These are phyloP conservation scores for Orbilia oligospora DNA, from an alignment of 2,329 filamentous ascomycete species.

Conservation along the genomic window DNA sequence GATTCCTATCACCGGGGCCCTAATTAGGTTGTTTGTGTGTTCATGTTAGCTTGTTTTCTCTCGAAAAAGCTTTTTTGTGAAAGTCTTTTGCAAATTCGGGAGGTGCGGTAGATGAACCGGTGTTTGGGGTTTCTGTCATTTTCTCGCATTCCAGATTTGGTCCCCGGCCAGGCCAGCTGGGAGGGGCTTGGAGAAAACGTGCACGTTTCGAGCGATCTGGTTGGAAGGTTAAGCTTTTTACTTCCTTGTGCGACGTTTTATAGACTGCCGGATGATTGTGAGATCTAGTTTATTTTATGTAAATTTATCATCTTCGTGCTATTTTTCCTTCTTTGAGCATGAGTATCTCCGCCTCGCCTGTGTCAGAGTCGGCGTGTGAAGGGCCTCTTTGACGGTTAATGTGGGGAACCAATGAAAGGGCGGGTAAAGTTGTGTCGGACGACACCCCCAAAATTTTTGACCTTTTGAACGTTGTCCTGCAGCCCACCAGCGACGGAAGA, in stretches of 20 bases:
- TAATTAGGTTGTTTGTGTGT: slow-evolving; percentile 1
- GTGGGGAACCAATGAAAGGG: slow-evolving; percentile 20
- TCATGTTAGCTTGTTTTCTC: neutral
- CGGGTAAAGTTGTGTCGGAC: slow-evolving; percentile 17
- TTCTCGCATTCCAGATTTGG: slow-evolving; percentile 8
- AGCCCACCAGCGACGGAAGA: slow-evolving; percentile 14
- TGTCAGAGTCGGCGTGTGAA: neutral
- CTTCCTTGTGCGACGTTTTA: neutral
- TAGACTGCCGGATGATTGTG: neutral
- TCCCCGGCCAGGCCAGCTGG: no score
- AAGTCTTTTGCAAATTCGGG: neutral
- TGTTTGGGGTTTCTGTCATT: neutral
- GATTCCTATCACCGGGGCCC: neutral
- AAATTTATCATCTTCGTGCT: neutral
- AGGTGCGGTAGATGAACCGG: slow-evolving; percentile 1
- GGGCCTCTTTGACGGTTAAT: no score
- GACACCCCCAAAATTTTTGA: slow-evolving; percentile 5
- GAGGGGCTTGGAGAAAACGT: neutral
- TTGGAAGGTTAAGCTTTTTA: slow-evolving; percentile 9
- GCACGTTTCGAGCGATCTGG: neutral
- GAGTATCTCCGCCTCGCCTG: neutral
- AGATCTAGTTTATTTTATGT: neutral
- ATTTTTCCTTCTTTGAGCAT: neutral
- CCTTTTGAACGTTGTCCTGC: neutral
- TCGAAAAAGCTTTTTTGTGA: neutral